Evolutionary conservation across 164 flowering plant species (phyloP), one percentile per base, ranked within the genome.

Genomic region (Magnolia sinica): DNA sequence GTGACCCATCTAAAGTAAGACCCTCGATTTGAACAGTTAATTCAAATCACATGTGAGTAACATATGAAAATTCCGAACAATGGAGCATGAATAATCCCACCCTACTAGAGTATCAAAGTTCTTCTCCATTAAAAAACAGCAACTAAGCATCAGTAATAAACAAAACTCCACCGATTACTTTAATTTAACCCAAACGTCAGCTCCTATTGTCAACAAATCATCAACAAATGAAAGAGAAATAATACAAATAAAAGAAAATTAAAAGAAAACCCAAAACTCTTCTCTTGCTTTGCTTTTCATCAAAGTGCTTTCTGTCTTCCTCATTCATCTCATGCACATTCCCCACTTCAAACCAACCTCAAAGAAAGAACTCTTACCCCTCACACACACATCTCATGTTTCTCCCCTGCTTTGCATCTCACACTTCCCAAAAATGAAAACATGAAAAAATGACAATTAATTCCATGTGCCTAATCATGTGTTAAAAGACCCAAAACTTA

Each of bases 171-270:
- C 29, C 29, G 7, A 37, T 37, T 37, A 37, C 45, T 37, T 37
- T 4, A 37, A 37, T 37, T 37, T 37, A 37, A 37, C 45, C 45
- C 45, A 37, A 86, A 82, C 85, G 77, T 72, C 79, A 84, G 37
- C 73, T 22, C 75, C 82, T 80, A 80, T n/a, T n/a, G 89, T 88
- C 91, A 89, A 87, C 87, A 87, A 81, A 77, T 29, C 49, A 29
- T 8, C 29, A 68, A 14, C 81, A 83, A 81, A 13, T 68, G 23
- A 19, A 31, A 1, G 31, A 18, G 45, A 29, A 5, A 11, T 7
- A 16, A 77, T 75, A 76, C 73, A 61, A 76, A 76, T 74, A 61
- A 76, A 78, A 67, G 20, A 82, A 63, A 76, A 79, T 31, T 64
- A 79, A 74, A 76, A 77, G 52, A 37, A 83, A 79, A 78, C 27